A percentile compares a stretch with the other conserved stretches of the same genome.
These are phyloP conservation scores for Astrocystis sublimbata DNA, from an alignment of 495 filamentous ascomycete species.

Conservation along the genomic window DNA sequence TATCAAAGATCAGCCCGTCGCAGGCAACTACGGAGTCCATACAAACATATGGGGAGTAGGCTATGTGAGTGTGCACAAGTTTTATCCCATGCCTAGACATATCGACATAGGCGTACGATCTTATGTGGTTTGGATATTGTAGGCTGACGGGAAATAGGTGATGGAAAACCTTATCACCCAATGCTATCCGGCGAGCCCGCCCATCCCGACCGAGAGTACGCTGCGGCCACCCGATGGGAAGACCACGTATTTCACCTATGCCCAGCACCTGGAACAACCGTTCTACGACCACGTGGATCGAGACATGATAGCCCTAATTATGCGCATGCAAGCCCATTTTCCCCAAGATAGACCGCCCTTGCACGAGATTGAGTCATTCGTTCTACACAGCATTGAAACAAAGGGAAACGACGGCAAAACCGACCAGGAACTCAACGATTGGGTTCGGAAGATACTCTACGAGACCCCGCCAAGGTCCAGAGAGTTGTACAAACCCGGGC, in stretches of 20 bases:
- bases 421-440: not conserved
- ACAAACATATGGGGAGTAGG: constrained; percentile 1
- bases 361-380: not conserved
- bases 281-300: not conserved
- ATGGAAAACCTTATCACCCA: constrained; percentile 15
- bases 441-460: not conserved
- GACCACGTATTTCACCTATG: constrained; percentile 1
- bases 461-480: not conserved
- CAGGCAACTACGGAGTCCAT: constrained; percentile 9
- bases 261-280: not conserved
- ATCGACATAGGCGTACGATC: not conserved
- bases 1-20: not conserved
- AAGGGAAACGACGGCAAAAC: not conserved
- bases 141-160: not conserved
- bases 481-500: not conserved
- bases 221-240: not conserved
- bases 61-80: not conserved
- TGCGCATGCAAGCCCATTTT: constrained; percentile 4
- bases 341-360: not conserved
- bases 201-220: not conserved
- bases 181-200: not conserved
- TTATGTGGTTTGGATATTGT: not conserved
- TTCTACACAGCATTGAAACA: not conserved
- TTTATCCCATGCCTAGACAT: not conserved
- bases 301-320: not conserved